These are phyloP conservation scores for Carex cristatella DNA, from an alignment of 176 grass and related monocot genomes.

Conservation along the genomic window DNA sequence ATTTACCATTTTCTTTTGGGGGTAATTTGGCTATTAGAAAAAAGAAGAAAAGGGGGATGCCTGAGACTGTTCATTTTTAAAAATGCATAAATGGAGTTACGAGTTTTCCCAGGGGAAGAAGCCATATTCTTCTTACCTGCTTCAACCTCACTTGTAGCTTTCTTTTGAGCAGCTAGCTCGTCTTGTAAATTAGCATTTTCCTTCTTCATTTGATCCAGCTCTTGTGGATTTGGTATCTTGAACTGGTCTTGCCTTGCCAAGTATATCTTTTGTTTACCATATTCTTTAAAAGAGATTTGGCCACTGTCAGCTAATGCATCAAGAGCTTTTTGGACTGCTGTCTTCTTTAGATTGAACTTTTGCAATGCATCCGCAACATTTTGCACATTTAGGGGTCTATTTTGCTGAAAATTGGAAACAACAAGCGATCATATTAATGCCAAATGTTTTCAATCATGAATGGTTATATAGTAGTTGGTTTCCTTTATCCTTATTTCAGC, in stretches of 20 bases:
- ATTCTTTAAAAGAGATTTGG: constrained; percentile 98
- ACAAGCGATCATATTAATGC: neutral
- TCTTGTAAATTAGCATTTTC: constrained; percentile 68
- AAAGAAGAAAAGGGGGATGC: neutral
- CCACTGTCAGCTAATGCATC: constrained; percentile 72
- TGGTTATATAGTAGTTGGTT: neutral
- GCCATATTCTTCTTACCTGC: constrained; percentile 41
- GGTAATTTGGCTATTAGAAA: neutral
- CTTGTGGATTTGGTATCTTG: constrained; percentile 73
- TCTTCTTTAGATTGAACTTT: constrained; percentile 96
- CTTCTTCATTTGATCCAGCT: constrained; percentile 91
- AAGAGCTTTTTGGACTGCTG: constrained; percentile 79
- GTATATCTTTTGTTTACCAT: constrained; percentile 97
- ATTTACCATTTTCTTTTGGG: neutral
- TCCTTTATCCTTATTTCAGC: neutral
- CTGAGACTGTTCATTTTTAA: neutral
- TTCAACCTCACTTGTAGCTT: constrained; percentile 66
- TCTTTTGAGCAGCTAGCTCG: constrained; percentile 69
- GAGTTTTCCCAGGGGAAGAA: neutral
- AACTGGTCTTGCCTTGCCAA: constrained; percentile 95
- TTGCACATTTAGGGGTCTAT: constrained; percentile 93
- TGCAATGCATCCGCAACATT: constrained; percentile 84
- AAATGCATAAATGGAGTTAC: neutral
- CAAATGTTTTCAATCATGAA: neutral
- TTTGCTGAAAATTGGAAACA: constrained; percentile 60